These are phyloP conservation scores for Agrocybe praecox DNA, from an alignment of 768 basidiomycete species.

Conservation along the genomic window DNA sequence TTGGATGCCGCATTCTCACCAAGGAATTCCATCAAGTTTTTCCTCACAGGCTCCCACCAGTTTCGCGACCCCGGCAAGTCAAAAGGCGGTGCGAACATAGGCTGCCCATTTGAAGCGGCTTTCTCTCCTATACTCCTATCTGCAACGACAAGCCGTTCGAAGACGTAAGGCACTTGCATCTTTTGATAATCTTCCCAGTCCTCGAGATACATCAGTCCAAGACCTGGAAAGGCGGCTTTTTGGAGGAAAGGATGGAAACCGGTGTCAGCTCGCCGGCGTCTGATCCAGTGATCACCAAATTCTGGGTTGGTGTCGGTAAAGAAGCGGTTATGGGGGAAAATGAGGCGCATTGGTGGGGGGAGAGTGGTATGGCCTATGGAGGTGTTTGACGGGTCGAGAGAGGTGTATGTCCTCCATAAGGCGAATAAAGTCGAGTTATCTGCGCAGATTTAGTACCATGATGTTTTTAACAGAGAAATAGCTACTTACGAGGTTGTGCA, in stretches of 20 bases:
- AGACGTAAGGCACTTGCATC: slow-evolving; percentile 68
- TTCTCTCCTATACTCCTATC: slow-evolving; percentile 69
- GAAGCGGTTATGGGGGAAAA: slow-evolving; percentile 70
- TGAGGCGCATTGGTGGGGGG: slow-evolving; percentile 69
- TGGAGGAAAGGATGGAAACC: slow-evolving; percentile 75
- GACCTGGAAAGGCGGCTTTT: slow-evolving; percentile 74
- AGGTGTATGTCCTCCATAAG: slow-evolving; percentile 76
- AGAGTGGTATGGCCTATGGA: slow-evolving; percentile 51
- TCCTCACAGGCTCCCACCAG: slow-evolving; percentile 73
- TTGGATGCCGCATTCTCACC: slow-evolving; percentile 32
- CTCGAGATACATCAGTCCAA: slow-evolving; percentile 65
- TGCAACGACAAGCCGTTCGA: slow-evolving; percentile 77
- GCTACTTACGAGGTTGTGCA: slow-evolving; percentile 46
- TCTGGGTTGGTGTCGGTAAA: slow-evolving; percentile 51
- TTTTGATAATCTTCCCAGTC: slow-evolving; percentile 80
- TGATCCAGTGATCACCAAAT: slow-evolving; percentile 34
- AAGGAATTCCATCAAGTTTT: slow-evolving; percentile 45
- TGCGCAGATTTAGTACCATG: slow-evolving; percentile 21
- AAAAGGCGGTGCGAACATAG: slow-evolving; percentile 46
- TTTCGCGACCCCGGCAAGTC: slow-evolving; percentile 45
- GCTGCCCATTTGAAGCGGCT: slow-evolving; percentile 29
- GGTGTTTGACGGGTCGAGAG: slow-evolving; percentile 51
- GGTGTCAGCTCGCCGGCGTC: slow-evolving; percentile 51
- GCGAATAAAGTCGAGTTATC: slow-evolving; percentile 77
- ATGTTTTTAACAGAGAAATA: slow-evolving; percentile 1